A percentile compares a stretch with the other conserved stretches of the same genome.
These are phyloP conservation scores for Delitschia confertaspora DNA, from an alignment of 495 filamentous ascomycete species.

Conservation along the genomic window DNA sequence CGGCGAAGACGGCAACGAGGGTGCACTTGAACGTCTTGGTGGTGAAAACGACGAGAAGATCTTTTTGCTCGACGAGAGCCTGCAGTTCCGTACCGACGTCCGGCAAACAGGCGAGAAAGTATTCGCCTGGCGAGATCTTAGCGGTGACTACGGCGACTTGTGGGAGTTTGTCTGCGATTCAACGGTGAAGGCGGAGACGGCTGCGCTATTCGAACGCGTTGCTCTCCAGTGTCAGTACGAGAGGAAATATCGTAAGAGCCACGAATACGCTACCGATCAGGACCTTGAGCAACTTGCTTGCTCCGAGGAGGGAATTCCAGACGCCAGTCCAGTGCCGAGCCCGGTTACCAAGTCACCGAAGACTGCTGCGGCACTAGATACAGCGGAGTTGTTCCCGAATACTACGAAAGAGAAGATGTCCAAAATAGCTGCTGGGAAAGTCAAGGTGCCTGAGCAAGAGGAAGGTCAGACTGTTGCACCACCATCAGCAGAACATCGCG, in stretches of 20 bases:
- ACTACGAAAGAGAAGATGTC: conserved; percentile 25
- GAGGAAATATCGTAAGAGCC: conserved; percentile 72
- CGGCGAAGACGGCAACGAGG: conserved; percentile 73
- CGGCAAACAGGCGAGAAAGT: conserved; percentile 70
- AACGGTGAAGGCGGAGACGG: conserved; percentile 57
- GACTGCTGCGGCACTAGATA: conserved; percentile 18
- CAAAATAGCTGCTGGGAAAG: conserved; percentile 22
- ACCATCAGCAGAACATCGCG: conserved; percentile 54
- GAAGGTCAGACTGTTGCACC: conserved; percentile 46
- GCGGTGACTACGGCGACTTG: conserved; percentile 84
- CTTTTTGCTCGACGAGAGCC: conserved; percentile 81
- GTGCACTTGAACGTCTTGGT: conserved; percentile 51
- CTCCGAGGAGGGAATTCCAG: conserved; percentile 69
- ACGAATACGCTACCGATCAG: conserved; percentile 69
- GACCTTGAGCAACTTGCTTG: conserved; percentile 79
- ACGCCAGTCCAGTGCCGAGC: conserved; percentile 67
- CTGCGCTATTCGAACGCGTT: conserved; percentile 70
- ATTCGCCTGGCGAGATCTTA: conserved; percentile 89
- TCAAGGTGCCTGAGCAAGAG: conserved; percentile 11
- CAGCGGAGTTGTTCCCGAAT: conserved; percentile 22
- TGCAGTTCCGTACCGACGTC: conserved; percentile 79
- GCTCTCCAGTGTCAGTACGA: conserved; percentile 95
- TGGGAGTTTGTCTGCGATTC: conserved; percentile 94
- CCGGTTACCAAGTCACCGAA: conserved; percentile 41
- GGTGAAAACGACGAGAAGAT: conserved; percentile 91